Evolutionary conservation across 305 asterid genomes (phyloP).

Genomic region (Rubia peregrina): DNA sequence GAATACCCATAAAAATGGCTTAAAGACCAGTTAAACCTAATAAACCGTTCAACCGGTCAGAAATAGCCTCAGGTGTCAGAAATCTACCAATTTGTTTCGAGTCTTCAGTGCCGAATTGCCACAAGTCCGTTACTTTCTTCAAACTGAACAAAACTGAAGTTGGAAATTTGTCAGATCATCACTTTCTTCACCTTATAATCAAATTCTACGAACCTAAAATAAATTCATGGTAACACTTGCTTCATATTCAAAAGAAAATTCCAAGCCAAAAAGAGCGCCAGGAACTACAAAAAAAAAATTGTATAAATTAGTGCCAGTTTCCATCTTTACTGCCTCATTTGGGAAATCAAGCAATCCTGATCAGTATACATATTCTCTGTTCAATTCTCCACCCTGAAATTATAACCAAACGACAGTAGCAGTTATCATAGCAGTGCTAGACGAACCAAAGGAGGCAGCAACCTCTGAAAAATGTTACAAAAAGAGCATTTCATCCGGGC

Average conservation of each 20-base stretch:
- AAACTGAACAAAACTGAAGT: no score
- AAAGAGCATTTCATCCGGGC: background rate
- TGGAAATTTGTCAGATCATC: no score
- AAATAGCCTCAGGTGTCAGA: no score
- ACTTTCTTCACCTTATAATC: no score
- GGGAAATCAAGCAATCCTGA: background rate
- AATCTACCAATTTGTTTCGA: no score
- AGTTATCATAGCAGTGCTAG: background rate
- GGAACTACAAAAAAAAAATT: background rate
- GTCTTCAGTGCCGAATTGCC: no score
- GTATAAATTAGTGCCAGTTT: background rate
- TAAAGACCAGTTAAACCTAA: no score
- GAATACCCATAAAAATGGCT: no score
- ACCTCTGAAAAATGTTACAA: background rate
- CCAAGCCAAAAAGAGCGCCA: background rate
- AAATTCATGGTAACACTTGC: background rate
- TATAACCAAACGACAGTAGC: constrained; percentile 3
- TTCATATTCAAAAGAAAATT: background rate
- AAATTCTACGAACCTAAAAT: no score
- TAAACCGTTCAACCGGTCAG: no score
- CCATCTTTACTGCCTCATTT: background rate
- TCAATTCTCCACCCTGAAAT: background rate
- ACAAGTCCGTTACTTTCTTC: no score
- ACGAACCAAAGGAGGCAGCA: background rate
- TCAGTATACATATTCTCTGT: background rate